Conservation (phyloP, 129 eudicot genomes). For the Silybum marianum region DNA sequence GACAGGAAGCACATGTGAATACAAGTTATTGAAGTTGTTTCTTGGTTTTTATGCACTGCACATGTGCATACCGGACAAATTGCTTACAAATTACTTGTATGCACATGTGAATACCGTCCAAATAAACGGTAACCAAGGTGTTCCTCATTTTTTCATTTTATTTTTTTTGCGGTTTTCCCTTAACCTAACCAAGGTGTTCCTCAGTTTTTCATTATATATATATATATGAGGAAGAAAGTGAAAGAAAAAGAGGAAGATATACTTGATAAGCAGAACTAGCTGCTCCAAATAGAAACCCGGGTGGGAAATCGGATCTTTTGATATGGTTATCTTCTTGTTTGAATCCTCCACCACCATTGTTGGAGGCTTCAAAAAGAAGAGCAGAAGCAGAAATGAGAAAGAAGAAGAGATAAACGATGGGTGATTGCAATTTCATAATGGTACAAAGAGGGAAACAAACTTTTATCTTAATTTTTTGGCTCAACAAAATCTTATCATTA, state of each 20-base stretch:
- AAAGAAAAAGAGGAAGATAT: not conserved
- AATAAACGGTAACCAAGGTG: no score
- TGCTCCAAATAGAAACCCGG: not conserved
- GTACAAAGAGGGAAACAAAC: not conserved
- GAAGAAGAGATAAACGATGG: not conserved
- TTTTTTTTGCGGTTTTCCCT: no score
- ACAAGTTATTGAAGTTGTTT: no score
- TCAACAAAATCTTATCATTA: not conserved
- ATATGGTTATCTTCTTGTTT: slow-evolving; percentile 26
- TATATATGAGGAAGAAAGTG: not conserved
- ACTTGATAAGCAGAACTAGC: slow-evolving; percentile 59
- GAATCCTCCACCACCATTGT: not conserved
- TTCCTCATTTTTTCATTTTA: no score
- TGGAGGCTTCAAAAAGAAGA: slow-evolving; percentile 5
- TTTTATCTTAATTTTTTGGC: no score
- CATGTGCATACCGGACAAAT: no score
- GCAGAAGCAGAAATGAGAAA: not conserved
- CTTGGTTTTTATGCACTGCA: no score
- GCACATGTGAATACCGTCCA: no score
- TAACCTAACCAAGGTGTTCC: no score
- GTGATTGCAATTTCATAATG: slow-evolving; percentile 9
- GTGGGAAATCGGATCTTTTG: not conserved
- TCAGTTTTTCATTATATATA: no score
- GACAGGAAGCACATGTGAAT: no score
- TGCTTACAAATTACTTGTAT: no score